A percentile compares a stretch with the other conserved stretches of the same genome.
Evolutionary conservation across 2,329 filamentous ascomycete species (phyloP).

Genomic region (Penicillium sp.): DNA sequence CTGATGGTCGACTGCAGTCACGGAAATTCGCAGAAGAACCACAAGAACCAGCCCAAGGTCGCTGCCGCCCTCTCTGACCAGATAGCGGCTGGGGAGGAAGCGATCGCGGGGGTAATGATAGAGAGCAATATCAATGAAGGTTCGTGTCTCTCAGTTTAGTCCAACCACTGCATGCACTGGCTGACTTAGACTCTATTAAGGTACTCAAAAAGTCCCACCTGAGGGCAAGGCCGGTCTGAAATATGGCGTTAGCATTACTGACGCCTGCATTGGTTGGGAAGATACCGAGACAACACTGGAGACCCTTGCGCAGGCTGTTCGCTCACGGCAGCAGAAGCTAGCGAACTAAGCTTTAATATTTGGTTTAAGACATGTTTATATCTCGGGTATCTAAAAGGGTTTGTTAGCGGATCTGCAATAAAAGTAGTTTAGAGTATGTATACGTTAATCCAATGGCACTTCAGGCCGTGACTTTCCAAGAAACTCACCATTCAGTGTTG

Average conservation of each 20-base stretch:
- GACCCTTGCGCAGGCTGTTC: constrained; percentile 78
- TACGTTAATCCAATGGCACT: background rate
- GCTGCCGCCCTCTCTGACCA: too few species aligned
- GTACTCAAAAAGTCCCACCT: too few species aligned
- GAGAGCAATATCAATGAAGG: too few species aligned
- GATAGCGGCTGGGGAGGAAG: constrained; percentile 80
- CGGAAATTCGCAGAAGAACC: constrained; percentile 92
- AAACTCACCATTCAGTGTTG: background rate
- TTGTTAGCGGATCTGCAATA: background rate
- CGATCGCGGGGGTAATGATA: constrained; percentile 98
- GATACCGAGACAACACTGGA: constrained; percentile 82
- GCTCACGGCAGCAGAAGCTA: constrained; percentile 66
- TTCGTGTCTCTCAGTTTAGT: too few species aligned
- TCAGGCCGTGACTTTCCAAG: too few species aligned
- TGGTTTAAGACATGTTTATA: too few species aligned
- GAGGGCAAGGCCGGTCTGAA: too few species aligned
- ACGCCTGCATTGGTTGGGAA: constrained; percentile 95
- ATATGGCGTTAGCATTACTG: constrained; percentile 73
- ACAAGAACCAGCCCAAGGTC: too few species aligned
- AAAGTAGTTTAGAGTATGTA: background rate
- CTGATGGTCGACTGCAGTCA: constrained; percentile 99
- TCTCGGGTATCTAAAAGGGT: constrained; percentile 13
- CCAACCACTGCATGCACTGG: too few species aligned
- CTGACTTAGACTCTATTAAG: too few species aligned
- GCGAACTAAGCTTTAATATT: constrained; percentile 5